Conservation (phyloP, 2,329 filamentous ascomycete genomes). For the Ceratocystis colombiana region DNA sequence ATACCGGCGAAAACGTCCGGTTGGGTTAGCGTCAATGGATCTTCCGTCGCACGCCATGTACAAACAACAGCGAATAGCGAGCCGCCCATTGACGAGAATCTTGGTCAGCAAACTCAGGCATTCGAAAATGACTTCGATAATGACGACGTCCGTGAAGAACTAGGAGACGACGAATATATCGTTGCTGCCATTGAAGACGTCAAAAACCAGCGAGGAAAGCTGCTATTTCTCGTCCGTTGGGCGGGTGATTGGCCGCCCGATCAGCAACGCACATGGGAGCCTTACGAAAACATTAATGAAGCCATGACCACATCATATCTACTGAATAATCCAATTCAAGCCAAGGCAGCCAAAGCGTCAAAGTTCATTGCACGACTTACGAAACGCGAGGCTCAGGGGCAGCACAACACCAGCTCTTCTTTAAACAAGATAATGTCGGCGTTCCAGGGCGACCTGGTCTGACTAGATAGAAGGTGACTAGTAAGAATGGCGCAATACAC, state of each 20-base stretch:
- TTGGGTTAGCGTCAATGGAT: slow-evolving; percentile 16
- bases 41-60: background rate
- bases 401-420: background rate
- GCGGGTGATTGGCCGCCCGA: slow-evolving; percentile 46
- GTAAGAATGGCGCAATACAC: background rate
- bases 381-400: background rate
- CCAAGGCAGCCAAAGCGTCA: background rate
- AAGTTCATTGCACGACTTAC: background rate
- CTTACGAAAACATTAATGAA: slow-evolving; percentile 39
- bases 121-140: background rate
- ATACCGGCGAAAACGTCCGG: background rate
- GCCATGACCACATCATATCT: slow-evolving; percentile 17
- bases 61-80: background rate
- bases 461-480: background rate
- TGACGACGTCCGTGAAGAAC: background rate
- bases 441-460: background rate
- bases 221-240: slow-evolving; percentile 47
- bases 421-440: slow-evolving; percentile 16
- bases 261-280: slow-evolving; percentile 51
- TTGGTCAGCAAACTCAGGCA: too few species aligned
- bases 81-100: background rate
- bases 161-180: slow-evolving; percentile 28
- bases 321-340: background rate
- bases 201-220: slow-evolving; percentile 34
- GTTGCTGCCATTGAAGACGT: slow-evolving; percentile 40